Evolutionary conservation across 2,329 filamentous ascomycete genomes (phyloP), one percentile per base, ranked within the genome.

Genomic region (Xylaria sp.): DNA sequence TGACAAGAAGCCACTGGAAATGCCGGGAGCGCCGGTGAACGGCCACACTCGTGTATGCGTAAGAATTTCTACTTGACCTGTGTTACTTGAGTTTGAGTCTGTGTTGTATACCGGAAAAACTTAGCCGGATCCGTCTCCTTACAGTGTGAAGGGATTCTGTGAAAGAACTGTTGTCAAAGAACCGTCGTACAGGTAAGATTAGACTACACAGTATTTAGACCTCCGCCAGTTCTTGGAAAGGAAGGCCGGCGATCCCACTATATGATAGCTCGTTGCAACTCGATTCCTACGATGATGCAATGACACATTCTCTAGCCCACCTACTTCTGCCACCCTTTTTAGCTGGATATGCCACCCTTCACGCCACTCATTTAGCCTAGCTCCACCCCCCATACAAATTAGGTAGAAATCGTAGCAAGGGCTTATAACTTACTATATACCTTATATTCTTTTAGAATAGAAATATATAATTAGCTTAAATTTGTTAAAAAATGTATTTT

Each of bases 261-360:
- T 25, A 39, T 45, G 32, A 56, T 63, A 59, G 67, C 60, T 59
- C 57, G 45, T 66, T 63, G 59, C 60, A 60, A 58, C 52, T 50
- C 34, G 39, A 56, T 39, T 63, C 63, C 60, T 60, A 34, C 55
- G 55, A 67, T 69, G 67, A 65, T 69, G 67, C 67, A 69, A 67
- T 69, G 15, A 48, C 23, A 46, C 65, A 52, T 28, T 52, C 13
- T n/a, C n/a, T n/a, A n/a, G n/a, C n/a, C n/a, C n/a, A n/a, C n/a
- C n/a, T n/a, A n/a, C n/a, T n/a, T n/a, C n/a, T n/a, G n/a, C n/a
- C n/a, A n/a, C n/a, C n/a, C n/a, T n/a, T n/a, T n/a, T n/a, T n/a
- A n/a, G n/a, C n/a, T n/a, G n/a, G n/a, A n/a, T n/a, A n/a, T n/a
- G n/a, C n/a, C n/a, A n/a, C n/a, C n/a, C n/a, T n/a, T n/a, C n/a